A percentile compares a stretch with the other conserved stretches of the same genome.
Conservation (phyloP, 768 basidiomycete genomes). For the Boletellus ananiceps region DNA sequence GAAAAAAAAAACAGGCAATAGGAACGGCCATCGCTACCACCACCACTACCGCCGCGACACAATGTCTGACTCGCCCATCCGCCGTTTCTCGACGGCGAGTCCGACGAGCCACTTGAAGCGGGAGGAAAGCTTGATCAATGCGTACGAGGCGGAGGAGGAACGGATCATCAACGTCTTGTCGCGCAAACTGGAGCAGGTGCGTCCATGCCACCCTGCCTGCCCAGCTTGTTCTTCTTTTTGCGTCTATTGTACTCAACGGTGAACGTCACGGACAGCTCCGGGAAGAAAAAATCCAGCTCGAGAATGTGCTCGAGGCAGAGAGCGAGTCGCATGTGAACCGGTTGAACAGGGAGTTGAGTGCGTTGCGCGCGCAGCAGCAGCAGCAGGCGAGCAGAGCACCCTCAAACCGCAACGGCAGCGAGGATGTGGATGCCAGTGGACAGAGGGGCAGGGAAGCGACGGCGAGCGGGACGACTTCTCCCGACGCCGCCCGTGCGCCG, state of each 20-base stretch:
- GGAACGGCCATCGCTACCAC: background rate
- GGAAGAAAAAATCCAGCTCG: constrained; percentile 80
- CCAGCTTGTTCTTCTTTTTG: background rate
- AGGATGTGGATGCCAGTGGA: constrained; percentile 1
- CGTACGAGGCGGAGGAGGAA: constrained; percentile 88
- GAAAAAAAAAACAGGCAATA: background rate
- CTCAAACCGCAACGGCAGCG: constrained; percentile 27
- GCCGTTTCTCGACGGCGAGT: constrained; percentile 51
- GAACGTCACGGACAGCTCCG: constrained; percentile 46
- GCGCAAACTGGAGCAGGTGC: constrained; percentile 78
- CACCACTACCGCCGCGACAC: background rate
- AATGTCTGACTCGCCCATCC: constrained; percentile 47
- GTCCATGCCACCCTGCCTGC: background rate
- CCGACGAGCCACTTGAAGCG: constrained; percentile 43
- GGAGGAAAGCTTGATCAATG: constrained; percentile 79
- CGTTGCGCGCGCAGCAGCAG: constrained; percentile 55
- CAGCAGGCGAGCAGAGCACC: too few species aligned
- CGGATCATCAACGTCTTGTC: constrained; percentile 81
- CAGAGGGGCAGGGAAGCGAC: too few species aligned
- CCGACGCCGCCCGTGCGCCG: background rate
- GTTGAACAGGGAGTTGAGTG: constrained; percentile 64
- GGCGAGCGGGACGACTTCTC: background rate
- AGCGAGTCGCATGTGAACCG: constrained; percentile 81
- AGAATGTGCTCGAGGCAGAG: constrained; percentile 80
- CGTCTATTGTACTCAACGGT: too few species aligned